These are phyloP conservation scores for Starmerella kuoi DNA, from an alignment of 805 yeast genomes.

Conservation along the genomic window DNA sequence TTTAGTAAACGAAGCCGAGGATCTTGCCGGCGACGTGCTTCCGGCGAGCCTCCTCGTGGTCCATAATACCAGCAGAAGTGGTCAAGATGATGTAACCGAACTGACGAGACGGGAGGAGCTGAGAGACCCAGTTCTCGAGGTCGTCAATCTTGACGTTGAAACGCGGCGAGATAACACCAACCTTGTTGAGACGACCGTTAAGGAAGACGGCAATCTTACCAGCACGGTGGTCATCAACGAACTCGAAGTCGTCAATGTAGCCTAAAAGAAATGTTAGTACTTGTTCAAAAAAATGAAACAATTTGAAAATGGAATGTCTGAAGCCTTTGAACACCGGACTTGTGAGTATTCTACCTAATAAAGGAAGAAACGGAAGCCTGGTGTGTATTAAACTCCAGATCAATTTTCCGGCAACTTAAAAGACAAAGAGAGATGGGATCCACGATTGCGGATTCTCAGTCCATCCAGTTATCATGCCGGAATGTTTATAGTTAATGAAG, in stretches of 20 bases:
- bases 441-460: constrained; percentile 37
- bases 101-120: constrained; percentile 98
- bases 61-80: constrained; percentile 99
- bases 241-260: constrained; percentile 97
- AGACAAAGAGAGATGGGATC: constrained; percentile 81
- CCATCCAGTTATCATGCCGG: constrained; percentile 99
- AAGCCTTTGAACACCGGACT: constrained; percentile 12
- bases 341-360: not conserved
- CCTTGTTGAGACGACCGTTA: constrained; percentile 97
- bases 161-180: constrained; percentile 98
- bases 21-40: constrained; percentile 99
- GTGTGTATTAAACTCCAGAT: constrained; percentile 21
- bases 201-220: constrained; percentile 94
- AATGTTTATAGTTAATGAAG: constrained; percentile 3
- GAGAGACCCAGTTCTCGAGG: constrained; percentile 96
- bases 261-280: constrained; percentile 28
- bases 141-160: constrained; percentile 92
- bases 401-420: constrained; percentile 91
- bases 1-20: constrained; percentile 91
- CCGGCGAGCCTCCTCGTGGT: constrained; percentile 99
- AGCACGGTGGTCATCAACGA: constrained; percentile 97
- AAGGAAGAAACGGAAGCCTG: not conserved
- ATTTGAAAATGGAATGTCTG: constrained; percentile 13
- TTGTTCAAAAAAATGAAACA: too few relatives aligned
- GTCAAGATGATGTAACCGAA: constrained; percentile 96